phyloP scores from a whole-genome alignment of 495 filamentous ascomycete species.

The Annulohypoxylon maeteangense region DNA sequence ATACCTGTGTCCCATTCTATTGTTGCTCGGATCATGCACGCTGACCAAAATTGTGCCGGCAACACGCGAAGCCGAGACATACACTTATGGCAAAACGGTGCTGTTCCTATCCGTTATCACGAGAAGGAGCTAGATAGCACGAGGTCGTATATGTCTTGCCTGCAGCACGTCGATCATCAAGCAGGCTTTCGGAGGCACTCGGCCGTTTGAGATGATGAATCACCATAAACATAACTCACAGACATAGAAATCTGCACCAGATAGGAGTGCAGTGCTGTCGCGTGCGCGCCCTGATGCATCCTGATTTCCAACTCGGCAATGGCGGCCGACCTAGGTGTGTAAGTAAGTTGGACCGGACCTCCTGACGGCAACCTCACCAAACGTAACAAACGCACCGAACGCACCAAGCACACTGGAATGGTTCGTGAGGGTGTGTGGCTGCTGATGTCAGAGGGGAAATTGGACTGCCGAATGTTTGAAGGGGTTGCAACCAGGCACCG shows the following conservation, averaged over 20 bases:
- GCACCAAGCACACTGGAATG: slow-evolving; percentile 2
- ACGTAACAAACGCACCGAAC: background rate
- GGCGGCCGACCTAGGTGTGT: background rate
- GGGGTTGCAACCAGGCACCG: slow-evolving; percentile 40
- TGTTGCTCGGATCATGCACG: background rate
- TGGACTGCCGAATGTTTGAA: slow-evolving; percentile 40
- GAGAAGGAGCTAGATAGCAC: slow-evolving; percentile 20
- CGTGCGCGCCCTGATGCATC: background rate
- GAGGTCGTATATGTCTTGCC: slow-evolving; percentile 32
- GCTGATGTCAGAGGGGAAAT: slow-evolving; percentile 42
- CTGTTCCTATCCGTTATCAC: slow-evolving; percentile 16
- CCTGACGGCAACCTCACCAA: background rate
- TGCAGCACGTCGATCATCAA: slow-evolving; percentile 26
- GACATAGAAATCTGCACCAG: slow-evolving; percentile 11
- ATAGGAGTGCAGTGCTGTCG: slow-evolving; percentile 31
- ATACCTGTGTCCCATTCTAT: background rate
- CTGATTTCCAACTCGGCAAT: slow-evolving; percentile 8
- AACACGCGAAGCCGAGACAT: slow-evolving; percentile 6
- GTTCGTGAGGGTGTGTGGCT: slow-evolving; percentile 25
- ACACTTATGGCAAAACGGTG: background rate
- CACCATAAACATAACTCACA: background rate
- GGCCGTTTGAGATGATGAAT: slow-evolving; percentile 15
- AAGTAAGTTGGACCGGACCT: slow-evolving; percentile 10
- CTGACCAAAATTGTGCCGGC: background rate
- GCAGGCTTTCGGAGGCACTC: slow-evolving; percentile 24